Evolutionary conservation across 2,329 filamentous ascomycete species (phyloP).

Genomic region (Aureobasidium sp.): DNA sequence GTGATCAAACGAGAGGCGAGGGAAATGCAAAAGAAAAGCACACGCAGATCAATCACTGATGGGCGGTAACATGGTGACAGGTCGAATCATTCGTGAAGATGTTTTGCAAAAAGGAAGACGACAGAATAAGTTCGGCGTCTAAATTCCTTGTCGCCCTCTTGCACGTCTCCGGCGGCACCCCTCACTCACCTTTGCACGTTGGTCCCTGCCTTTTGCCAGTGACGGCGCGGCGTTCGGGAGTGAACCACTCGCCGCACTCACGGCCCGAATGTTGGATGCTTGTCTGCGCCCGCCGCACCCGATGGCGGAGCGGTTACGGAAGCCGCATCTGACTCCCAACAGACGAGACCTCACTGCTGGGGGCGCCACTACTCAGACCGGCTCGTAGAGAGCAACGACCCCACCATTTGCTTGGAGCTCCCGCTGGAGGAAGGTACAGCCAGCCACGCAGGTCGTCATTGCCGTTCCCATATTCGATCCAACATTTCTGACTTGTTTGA

Average conservation of each 20-base stretch:
- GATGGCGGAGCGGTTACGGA: background rate
- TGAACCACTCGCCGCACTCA: background rate
- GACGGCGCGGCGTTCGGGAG: constrained; percentile 4
- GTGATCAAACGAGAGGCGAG: background rate
- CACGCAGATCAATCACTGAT: constrained; percentile 5
- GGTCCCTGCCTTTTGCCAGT: background rate
- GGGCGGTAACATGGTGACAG: constrained; percentile 7
- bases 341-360: background rate
- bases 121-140: background rate
- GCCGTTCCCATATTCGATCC: background rate
- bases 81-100: background rate
- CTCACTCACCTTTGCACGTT: background rate
- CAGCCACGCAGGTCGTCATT: background rate
- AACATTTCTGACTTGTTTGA: background rate
- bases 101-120: constrained; percentile 3
- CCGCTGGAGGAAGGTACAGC: constrained; percentile 13
- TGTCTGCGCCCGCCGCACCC: background rate
- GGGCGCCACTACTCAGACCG: background rate
- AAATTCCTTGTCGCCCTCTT: background rate
- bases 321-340: background rate
- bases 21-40: background rate
- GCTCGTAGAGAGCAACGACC: background rate
- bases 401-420: constrained; percentile 5
- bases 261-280: constrained; percentile 5
- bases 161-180: background rate